These are phyloP conservation scores for Calonectria montana DNA, from an alignment of 2,329 filamentous ascomycete genomes.

Conservation along the genomic window DNA sequence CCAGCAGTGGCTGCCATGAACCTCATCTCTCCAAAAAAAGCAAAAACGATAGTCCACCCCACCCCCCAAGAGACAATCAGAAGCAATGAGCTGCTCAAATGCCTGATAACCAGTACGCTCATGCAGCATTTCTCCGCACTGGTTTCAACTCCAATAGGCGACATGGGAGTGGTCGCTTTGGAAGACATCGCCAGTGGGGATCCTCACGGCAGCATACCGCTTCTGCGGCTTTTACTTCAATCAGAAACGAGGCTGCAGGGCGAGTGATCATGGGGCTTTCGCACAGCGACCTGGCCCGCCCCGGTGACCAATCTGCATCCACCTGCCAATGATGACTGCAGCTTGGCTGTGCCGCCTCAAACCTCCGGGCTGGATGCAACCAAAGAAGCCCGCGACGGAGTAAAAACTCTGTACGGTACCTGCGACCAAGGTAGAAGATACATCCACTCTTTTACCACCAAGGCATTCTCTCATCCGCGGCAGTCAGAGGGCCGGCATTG, in stretches of 20 bases:
- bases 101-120: background rate
- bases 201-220: background rate
- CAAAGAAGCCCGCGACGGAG: background rate
- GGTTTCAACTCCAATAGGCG: background rate
- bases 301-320: constrained; percentile 14
- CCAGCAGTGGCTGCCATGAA: background rate
- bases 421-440: background rate
- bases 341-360: constrained; percentile 14
- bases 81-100: background rate
- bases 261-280: constrained; percentile 16
- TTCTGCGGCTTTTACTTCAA: constrained; percentile 6
- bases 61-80: background rate
- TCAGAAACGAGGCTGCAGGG: constrained; percentile 15
- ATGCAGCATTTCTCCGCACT: background rate
- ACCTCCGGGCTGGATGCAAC: constrained; percentile 7
- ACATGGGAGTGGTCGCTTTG: background rate
- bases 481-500: background rate
- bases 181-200: background rate
- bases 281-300: constrained; percentile 1
- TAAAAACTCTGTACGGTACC: background rate
- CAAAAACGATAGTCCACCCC: constrained; percentile 1
- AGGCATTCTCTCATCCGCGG: background rate
- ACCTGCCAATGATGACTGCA: constrained; percentile 15
- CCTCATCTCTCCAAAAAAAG: constrained; percentile 11
- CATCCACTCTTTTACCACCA: background rate